Base-by-base conservation (phyloP, 139 green algal genomes). In the Chlamydomonas incerta region DNA sequence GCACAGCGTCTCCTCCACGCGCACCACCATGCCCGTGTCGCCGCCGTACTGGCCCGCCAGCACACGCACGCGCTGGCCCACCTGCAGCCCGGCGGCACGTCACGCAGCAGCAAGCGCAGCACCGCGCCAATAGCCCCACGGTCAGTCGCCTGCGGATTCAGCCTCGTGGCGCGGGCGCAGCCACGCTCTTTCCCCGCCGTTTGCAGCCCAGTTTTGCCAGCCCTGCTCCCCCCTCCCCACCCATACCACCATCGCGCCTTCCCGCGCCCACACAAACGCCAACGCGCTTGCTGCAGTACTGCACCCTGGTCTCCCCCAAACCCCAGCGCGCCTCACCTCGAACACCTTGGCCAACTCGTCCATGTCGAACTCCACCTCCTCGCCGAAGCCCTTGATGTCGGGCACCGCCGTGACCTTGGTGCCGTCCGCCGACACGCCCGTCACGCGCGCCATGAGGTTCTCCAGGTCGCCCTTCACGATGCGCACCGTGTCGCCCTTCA, bases 1-100 rank as follows among this genome's bases (percentile, higher is more conserved):
- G 83, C 92, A 95, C 31, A 96, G 67, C 46, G 87, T 74, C 15
- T 88, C 90, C 26, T 96, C 92, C 70, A 97, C 88, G 3, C 95
- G 90, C 55, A 99, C 92, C 47, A 99, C 93, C 88, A 99, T 95
- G 68, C 97, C 97, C 8, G 93, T 94, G 79, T 96, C 91, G 24
- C 97, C 96, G 18, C 81, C 81, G 90, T 98, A 94, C 67, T 92
- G 81, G 8, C 97, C 97, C n/a, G 89, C 81, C 24, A 95, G 85
- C 60, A 99, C 95, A 33, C 94, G 95, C 80, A 99, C 97, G 60
- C 97, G 93, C 84, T 98, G 93, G 33, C 95, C 95, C 70, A 92
- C 85, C 90, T 96, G 90, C 71, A 57, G 8, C 33, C 14, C 26
- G 29, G 70, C 15, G 70, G 70, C 21, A 21, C 37, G 37, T 11